Conservation (phyloP, 805 yeast genomes). For the Maudiozyma barnettii region DNA sequence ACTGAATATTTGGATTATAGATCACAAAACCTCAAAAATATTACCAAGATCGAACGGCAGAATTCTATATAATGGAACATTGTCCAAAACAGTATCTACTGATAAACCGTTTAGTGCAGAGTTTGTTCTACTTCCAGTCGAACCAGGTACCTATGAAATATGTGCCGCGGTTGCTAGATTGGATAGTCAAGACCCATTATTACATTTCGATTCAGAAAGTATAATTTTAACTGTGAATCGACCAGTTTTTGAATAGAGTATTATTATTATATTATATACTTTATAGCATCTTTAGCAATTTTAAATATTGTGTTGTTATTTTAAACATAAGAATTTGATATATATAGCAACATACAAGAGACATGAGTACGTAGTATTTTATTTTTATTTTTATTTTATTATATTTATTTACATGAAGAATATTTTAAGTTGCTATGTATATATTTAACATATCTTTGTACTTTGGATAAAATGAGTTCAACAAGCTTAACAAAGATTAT, state of each 20-base stretch:
- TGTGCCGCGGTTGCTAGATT: slow-evolving; percentile 31
- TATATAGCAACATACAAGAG: too few species aligned
- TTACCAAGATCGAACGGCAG: slow-evolving; percentile 38
- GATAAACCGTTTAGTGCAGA: slow-evolving; percentile 37
- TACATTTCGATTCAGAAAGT: slow-evolving; percentile 9
- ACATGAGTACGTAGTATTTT: too few species aligned
- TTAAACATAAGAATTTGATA: too few species aligned
- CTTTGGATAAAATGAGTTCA: background rate
- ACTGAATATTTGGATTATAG: slow-evolving; percentile 15
- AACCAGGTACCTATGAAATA: slow-evolving; percentile 77
- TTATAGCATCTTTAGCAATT: background rate
- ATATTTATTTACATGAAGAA: slow-evolving; percentile 1
- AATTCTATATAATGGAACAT: slow-evolving; percentile 61
- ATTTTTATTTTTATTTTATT: background rate
- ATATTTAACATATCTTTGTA: background rate
- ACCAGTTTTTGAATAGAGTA: background rate
- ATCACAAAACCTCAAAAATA: slow-evolving; percentile 16
- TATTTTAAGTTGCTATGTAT: background rate
- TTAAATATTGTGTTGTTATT: too few species aligned
- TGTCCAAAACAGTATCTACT: slow-evolving; percentile 37
- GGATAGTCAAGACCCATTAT: slow-evolving; percentile 2
- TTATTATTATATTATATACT: background rate
- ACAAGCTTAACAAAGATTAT: background rate
- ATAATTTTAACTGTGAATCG: slow-evolving; percentile 2
- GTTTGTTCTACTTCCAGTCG: slow-evolving; percentile 51